Conservation (phyloP, 1,139 yeast species). For the Yamadazyma diospyri region DNA sequence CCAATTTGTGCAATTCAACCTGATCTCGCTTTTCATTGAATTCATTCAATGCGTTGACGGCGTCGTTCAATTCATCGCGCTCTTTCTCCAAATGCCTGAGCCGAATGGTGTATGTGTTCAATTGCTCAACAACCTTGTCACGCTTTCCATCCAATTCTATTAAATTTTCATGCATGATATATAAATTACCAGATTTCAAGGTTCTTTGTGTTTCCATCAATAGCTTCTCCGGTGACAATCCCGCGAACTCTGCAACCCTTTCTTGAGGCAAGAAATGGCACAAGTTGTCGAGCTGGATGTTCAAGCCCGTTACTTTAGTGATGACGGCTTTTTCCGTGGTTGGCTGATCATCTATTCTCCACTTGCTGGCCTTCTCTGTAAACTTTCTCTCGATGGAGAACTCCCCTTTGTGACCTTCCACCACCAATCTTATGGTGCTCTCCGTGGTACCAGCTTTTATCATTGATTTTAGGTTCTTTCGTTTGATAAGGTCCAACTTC, state of each 20-base stretch:
- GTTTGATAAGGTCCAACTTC: slow-evolving; percentile 71
- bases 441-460: slow-evolving; percentile 67
- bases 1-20: slow-evolving; percentile 44
- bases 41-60: slow-evolving; percentile 36
- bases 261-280: slow-evolving; percentile 97
- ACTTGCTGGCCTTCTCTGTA: slow-evolving; percentile 48
- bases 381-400: slow-evolving; percentile 36
- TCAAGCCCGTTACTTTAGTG: slow-evolving; percentile 44
- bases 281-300: slow-evolving; percentile 84
- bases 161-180: slow-evolving; percentile 54
- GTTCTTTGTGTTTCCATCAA: slow-evolving; percentile 80
- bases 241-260: slow-evolving; percentile 89
- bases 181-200: slow-evolving; percentile 59
- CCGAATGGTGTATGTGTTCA: slow-evolving; percentile 27
- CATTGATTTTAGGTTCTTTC: slow-evolving; percentile 70
- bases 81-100: slow-evolving; percentile 31
- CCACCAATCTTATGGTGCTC: slow-evolving; percentile 61
- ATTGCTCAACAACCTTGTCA: slow-evolving; percentile 22
- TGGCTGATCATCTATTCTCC: slow-evolving; percentile 52
- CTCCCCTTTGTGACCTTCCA: slow-evolving; percentile 43
- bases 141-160: slow-evolving; percentile 48
- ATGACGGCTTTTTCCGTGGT: slow-evolving; percentile 46
- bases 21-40: slow-evolving; percentile 41
- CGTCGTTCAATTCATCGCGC: slow-evolving; percentile 30
- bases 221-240: slow-evolving; percentile 70